Percentiles rank a stretch among this genome's conserved stretches.
phyloP scores from a whole-genome alignment of 108 stramenopile species.

The Discostella stelligeroides region DNA sequence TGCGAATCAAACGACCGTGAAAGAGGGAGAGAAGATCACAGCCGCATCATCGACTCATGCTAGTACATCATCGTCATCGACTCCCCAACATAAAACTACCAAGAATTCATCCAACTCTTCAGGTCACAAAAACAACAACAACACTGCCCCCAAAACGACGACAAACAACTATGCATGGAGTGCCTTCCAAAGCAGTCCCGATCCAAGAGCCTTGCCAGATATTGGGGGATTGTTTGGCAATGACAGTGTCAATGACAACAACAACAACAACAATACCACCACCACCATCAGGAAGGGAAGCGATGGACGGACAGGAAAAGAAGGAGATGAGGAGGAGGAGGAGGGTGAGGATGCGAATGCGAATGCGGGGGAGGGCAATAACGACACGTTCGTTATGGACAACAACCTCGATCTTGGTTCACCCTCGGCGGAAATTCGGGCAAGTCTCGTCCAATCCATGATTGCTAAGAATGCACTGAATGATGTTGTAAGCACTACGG shows the following conservation, averaged over 20 bases:
- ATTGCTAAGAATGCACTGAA: slow-evolving; percentile 15
- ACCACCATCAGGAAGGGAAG: too few species aligned
- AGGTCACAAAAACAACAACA: not conserved
- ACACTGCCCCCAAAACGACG: slow-evolving; percentile 3
- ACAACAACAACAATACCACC: too few species aligned
- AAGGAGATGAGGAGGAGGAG: not conserved
- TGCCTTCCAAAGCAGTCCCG: slow-evolving; percentile 84
- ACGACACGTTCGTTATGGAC: too few species aligned
- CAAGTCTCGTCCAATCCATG: slow-evolving; percentile 32
- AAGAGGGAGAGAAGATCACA: too few species aligned
- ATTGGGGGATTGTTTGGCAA: slow-evolving; percentile 32
- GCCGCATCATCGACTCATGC: too few species aligned
- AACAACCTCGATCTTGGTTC: slow-evolving; percentile 1
- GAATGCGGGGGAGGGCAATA: slow-evolving; percentile 3
- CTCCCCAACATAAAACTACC: too few species aligned
- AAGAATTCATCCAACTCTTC: too few species aligned
- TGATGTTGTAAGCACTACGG: slow-evolving; percentile 20
- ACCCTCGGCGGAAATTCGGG: slow-evolving; percentile 19
- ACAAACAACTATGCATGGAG: slow-evolving; percentile 77
- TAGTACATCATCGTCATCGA: too few species aligned
- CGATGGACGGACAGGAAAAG: not conserved
- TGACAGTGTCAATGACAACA: too few species aligned
- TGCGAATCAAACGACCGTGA: too few species aligned
- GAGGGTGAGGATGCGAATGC: slow-evolving; percentile 15
- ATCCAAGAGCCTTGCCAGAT: slow-evolving; percentile 71